phyloP scores from a whole-genome alignment of 805 yeast genomes.

The Wickerhamomyces bovis region DNA sequence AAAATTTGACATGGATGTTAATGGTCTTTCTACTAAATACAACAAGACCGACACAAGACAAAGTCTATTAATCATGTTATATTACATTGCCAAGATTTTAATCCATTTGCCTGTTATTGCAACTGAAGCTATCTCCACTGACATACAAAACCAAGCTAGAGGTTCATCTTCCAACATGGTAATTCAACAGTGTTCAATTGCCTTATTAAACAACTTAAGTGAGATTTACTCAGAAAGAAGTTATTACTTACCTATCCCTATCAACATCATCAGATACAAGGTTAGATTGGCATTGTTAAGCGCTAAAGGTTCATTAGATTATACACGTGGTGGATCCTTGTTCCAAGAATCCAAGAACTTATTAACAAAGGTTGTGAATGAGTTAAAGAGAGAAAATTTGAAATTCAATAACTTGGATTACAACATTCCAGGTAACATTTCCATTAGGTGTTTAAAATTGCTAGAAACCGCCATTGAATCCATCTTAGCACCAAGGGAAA shows the following conservation, averaged over 20 bases:
- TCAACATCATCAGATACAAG: slow-evolving; percentile 55
- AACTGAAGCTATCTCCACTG: slow-evolving; percentile 18
- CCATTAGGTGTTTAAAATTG: slow-evolving; percentile 48
- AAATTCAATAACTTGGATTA: slow-evolving; percentile 7
- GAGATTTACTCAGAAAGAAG: slow-evolving; percentile 34
- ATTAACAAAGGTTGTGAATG: slow-evolving; percentile 43
- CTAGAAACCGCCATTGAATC: slow-evolving; percentile 56
- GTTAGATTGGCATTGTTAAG: slow-evolving; percentile 59
- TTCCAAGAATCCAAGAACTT: slow-evolving; percentile 62
- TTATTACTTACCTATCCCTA: slow-evolving; percentile 53
- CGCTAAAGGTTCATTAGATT: slow-evolving; percentile 74
- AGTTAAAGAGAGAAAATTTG: slow-evolving; percentile 40
- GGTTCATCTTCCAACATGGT: slow-evolving; percentile 55
- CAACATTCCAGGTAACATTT: slow-evolving; percentile 56
- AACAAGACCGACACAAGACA: slow-evolving; percentile 31
- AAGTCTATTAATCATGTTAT: slow-evolving; percentile 49
- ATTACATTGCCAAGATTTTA: slow-evolving; percentile 56
- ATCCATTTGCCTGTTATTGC: slow-evolving; percentile 62
- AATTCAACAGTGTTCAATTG: slow-evolving; percentile 61
- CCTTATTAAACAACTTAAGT: slow-evolving; percentile 49
- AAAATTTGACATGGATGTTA: slow-evolving; percentile 57
- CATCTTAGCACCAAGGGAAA: slow-evolving; percentile 45
- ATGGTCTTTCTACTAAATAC: slow-evolving; percentile 39
- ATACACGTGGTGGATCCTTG: slow-evolving; percentile 76
- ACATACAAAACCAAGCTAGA: slow-evolving; percentile 19